Conservation (phyloP, 352 stramenopile species). For the Phytophthora pluvialis region DNA sequence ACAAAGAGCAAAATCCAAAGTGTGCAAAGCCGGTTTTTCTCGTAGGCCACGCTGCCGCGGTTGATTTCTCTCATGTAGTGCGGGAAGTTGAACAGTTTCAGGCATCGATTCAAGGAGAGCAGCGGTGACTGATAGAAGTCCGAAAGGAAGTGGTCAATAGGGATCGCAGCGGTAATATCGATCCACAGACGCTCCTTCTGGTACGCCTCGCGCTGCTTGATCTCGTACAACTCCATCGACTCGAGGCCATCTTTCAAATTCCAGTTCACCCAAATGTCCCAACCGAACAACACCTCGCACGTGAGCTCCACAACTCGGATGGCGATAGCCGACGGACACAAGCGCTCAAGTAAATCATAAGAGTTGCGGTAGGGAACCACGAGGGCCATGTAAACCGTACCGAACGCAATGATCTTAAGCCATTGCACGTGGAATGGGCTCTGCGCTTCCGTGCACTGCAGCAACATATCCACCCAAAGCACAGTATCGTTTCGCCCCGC, state of each 20-base stretch:
- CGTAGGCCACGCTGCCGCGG: constrained; percentile 58
- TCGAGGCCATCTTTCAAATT: constrained; percentile 50
- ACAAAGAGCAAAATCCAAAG: constrained; percentile 52
- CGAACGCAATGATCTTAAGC: constrained; percentile 36
- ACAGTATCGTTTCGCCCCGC: constrained; percentile 18
- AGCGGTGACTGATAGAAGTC: constrained; percentile 51
- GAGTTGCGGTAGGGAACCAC: constrained; percentile 50
- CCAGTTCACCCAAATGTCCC: constrained; percentile 72
- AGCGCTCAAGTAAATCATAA: constrained; percentile 45
- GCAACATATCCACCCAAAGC: constrained; percentile 57
- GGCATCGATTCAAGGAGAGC: constrained; percentile 52
- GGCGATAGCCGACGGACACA: constrained; percentile 21
- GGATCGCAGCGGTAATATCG: constrained; percentile 53
- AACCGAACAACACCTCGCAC: constrained; percentile 56
- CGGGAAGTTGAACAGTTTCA: constrained; percentile 60
- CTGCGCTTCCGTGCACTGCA: constrained; percentile 54
- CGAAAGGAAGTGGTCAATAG: constrained; percentile 57
- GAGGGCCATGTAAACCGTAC: constrained; percentile 53
- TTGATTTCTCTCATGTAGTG: constrained; percentile 62
- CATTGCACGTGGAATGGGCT: constrained; percentile 50
- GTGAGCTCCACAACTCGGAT: constrained; percentile 42
- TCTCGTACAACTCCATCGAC: constrained; percentile 64
- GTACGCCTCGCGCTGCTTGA: constrained; percentile 48
- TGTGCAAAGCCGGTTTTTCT: constrained; percentile 51
- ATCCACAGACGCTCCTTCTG: constrained; percentile 41